Evolutionary conservation across 2,329 filamentous ascomycete species (phyloP).

Genomic region (Nakataea oryzae): DNA sequence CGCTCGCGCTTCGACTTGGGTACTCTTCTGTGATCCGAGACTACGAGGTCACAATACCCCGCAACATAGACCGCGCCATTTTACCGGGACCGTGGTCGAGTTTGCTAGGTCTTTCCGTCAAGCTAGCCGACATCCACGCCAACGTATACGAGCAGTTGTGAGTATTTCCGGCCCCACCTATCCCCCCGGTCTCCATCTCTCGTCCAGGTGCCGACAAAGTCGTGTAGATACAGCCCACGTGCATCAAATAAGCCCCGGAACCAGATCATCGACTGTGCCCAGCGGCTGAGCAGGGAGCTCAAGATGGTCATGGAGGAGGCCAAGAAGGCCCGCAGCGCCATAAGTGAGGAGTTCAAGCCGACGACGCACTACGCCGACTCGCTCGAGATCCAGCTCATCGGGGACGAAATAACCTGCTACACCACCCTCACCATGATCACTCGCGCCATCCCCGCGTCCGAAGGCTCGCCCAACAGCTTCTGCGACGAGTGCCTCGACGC

Average conservation of each 20-base stretch:
- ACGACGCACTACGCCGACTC: background rate
- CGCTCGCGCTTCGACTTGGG: background rate
- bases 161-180: background rate
- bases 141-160: background rate
- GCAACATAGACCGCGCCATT: background rate
- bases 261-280: background rate
- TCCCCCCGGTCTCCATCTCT: no score
- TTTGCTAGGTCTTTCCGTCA: background rate
- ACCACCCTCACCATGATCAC: background rate
- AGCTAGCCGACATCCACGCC: background rate
- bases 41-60: background rate
- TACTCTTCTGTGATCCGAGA: conserved; percentile 1
- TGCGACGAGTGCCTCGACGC: background rate
- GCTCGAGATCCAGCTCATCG: background rate
- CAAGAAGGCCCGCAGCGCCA: conserved; percentile 84
- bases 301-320: conserved; percentile 77
- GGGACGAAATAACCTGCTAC: conserved; percentile 1
- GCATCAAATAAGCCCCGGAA: background rate
- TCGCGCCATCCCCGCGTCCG: background rate
- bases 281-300: background rate
- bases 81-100: background rate
- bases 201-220: background rate
- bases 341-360: conserved; percentile 22
- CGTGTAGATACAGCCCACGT: background rate
- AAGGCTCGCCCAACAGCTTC: background rate